Evolutionary conservation across 345 rosid genomes (phyloP).

Genomic region (Psidium friedrichsthalianum): DNA sequence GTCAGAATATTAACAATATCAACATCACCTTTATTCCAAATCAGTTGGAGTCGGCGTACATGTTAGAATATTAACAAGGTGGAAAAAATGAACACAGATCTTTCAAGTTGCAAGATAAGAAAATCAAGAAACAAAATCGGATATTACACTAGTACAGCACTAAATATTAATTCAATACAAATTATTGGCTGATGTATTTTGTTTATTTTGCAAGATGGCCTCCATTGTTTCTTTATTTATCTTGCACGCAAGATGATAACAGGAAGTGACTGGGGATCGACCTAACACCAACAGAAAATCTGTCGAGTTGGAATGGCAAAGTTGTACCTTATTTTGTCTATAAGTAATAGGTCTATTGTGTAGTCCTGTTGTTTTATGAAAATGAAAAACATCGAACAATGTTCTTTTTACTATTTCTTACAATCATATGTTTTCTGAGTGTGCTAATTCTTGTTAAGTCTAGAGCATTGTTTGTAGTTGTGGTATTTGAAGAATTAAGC

Average conservation of each 20-base stretch:
- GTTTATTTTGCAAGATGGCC: background rate
- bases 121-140: background rate
- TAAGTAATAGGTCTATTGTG: too few species aligned
- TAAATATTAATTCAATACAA: background rate
- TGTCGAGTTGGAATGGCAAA: background rate
- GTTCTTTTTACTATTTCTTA: too few species aligned
- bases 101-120: background rate
- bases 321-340: too few species aligned
- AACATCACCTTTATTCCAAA: too few species aligned
- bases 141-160: background rate
- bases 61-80: background rate
- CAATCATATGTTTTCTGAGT: too few species aligned
- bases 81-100: background rate
- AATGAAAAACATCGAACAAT: too few species aligned
- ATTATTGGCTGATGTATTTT: background rate
- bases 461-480: too few species aligned
- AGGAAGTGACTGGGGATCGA: background rate
- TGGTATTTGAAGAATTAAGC: too few species aligned
- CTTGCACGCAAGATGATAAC: background rate
- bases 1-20: background rate
- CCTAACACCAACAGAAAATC: background rate
- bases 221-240: background rate
- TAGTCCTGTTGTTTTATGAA: too few species aligned
- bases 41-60: background rate
- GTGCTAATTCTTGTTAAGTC: too few species aligned